These are phyloP conservation scores for Aegilops longissima DNA, from an alignment of 176 grass and related monocot genomes.

Conservation along the genomic window DNA sequence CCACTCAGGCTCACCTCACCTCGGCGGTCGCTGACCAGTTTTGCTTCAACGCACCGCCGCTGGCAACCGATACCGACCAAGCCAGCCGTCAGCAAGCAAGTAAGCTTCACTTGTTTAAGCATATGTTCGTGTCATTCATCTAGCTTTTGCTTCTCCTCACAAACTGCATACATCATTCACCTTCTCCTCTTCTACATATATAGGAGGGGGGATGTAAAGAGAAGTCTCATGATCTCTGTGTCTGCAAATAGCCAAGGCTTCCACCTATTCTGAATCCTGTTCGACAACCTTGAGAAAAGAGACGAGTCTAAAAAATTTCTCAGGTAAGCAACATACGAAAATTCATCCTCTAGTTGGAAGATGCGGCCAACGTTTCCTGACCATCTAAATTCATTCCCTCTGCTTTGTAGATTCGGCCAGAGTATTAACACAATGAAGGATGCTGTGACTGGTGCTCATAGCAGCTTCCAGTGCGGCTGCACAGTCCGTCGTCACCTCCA, in stretches of 20 bases:
- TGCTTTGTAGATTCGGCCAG: neutral
- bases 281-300: neutral
- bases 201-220: neutral
- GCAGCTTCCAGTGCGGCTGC: neutral
- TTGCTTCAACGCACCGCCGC: too few relatives aligned
- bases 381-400: neutral
- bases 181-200: neutral
- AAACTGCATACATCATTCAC: neutral
- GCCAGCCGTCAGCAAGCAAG: neutral
- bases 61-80: too few relatives aligned
- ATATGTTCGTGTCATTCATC: neutral
- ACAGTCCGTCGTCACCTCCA: neutral
- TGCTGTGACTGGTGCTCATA: neutral
- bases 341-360: neutral
- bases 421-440: conserved; percentile 3
- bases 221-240: neutral
- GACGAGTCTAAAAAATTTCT: neutral
- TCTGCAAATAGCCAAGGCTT: neutral
- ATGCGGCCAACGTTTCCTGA: neutral
- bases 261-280: neutral
- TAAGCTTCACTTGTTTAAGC: neutral
- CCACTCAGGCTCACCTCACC: neutral
- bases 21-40: too few relatives aligned
- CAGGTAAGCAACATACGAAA: neutral
- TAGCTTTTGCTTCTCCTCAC: conserved; percentile 10